Conservation (phyloP, 768 basidiomycete species). For the Lactarius trivialis region DNA sequence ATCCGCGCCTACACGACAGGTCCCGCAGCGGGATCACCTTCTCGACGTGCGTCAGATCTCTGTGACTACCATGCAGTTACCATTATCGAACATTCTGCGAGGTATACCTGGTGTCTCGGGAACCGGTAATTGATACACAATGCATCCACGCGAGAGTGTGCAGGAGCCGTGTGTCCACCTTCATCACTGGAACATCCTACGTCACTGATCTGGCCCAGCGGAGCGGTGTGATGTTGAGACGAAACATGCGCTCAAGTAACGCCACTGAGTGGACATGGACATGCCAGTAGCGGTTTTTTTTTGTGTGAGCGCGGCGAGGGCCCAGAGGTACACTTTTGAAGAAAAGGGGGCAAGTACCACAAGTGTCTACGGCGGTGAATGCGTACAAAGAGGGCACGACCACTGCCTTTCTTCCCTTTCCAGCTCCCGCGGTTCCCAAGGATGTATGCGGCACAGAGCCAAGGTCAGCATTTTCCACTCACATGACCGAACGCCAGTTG, state of each 20-base stretch:
- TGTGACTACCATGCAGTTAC: slow-evolving; percentile 64
- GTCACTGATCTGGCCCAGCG: too few relatives aligned
- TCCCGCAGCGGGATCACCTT: slow-evolving; percentile 73
- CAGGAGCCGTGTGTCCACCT: not conserved
- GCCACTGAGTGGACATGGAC: too few relatives aligned
- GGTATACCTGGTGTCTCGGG: slow-evolving; percentile 83
- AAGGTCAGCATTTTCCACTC: too few relatives aligned
- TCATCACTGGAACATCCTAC: not conserved
- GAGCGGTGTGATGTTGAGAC: not conserved
- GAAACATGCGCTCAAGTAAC: not conserved
- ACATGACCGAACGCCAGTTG: too few relatives aligned
- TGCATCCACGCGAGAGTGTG: not conserved
- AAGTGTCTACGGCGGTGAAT: too few relatives aligned
- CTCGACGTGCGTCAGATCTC: slow-evolving; percentile 89
- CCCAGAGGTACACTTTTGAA: too few relatives aligned
- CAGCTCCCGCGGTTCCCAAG: too few relatives aligned
- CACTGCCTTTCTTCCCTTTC: too few relatives aligned
- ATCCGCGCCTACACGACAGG: slow-evolving; percentile 38
- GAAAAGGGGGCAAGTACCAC: too few relatives aligned
- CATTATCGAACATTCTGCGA: slow-evolving; percentile 76
- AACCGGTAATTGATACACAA: slow-evolving; percentile 61
- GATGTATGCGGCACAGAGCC: not conserved
- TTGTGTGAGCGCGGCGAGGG: too few relatives aligned
- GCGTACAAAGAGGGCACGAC: too few relatives aligned
- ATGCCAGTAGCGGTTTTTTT: too few relatives aligned